Evolutionary conservation across 495 filamentous ascomycete genomes (phyloP).

Genomic region (Hypomontagnella submonticulosa): DNA sequence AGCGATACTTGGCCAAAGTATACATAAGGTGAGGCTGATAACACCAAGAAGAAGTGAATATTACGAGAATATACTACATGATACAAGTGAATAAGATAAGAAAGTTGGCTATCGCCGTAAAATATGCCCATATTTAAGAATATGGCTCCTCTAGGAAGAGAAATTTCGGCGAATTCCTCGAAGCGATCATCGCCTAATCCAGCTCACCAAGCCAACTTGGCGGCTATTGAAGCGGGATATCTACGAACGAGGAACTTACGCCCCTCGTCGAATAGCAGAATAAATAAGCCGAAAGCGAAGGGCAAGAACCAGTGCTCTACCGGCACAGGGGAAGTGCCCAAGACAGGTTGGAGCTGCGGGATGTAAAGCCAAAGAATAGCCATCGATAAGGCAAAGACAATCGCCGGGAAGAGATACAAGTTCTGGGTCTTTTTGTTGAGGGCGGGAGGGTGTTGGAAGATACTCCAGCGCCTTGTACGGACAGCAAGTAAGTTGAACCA

Average conservation of each 20-base stretch:
- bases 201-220: constrained; percentile 63
- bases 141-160: no score
- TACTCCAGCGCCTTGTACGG: constrained; percentile 70
- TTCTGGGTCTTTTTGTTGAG: constrained; percentile 69
- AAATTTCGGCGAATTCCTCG: no score
- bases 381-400: constrained; percentile 70
- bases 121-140: no score
- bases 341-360: constrained; percentile 62
- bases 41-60: no score
- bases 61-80: no score
- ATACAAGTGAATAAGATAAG: no score
- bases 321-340: constrained; percentile 67
- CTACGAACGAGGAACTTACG: constrained; percentile 65
- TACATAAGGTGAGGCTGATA: no score
- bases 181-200: no score
- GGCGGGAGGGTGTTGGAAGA: constrained; percentile 72
- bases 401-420: constrained; percentile 71
- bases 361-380: constrained; percentile 73
- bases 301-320: constrained; percentile 76
- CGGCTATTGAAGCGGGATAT: constrained; percentile 59
- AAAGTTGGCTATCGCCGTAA: no score
- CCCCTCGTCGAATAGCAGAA: constrained; percentile 68
- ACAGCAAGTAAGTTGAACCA: constrained; percentile 75
- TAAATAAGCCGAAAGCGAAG: constrained; percentile 68
- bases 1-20: no score